A percentile compares a stretch with the other conserved stretches of the same genome.
phyloP scores from a whole-genome alignment of 345 rosid species.

The Salix purpurea region DNA sequence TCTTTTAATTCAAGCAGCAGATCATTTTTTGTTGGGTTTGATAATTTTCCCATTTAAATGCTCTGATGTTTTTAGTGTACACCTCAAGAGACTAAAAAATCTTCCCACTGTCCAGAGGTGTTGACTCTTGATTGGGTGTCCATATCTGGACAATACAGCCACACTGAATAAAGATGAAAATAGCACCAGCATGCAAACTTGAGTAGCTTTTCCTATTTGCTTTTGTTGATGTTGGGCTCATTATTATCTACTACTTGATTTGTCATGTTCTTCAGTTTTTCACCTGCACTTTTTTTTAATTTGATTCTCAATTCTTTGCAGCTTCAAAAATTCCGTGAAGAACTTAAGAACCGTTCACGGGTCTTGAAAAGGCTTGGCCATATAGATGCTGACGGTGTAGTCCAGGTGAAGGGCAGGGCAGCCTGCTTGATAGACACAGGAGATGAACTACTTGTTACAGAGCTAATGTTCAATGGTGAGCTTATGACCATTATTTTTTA shows the following conservation, averaged over 20 bases:
- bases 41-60: too few species aligned
- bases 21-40: background rate
- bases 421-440: conserved; percentile 99
- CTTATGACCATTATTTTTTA: conserved; percentile 1
- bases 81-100: background rate
- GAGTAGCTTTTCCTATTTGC: background rate
- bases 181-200: background rate
- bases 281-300: conserved; percentile 3
- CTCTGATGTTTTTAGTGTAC: background rate
- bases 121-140: background rate
- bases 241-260: background rate
- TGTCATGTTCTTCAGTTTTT: background rate
- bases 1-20: background rate
- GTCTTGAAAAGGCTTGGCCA: conserved; percentile 95
- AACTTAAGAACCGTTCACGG: conserved; percentile 84
- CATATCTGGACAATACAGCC: background rate
- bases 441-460: conserved; percentile 97
- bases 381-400: conserved; percentile 78
- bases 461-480: conserved; percentile 93
- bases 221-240: background rate
- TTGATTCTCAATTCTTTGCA: conserved; percentile 29
- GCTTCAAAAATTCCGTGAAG: conserved; percentile 95
- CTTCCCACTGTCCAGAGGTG: background rate
- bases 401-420: conserved; percentile 92
- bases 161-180: background rate